These are phyloP conservation scores for Bipolaris bicolor DNA, from an alignment of 2,329 filamentous ascomycete genomes.

Conservation along the genomic window DNA sequence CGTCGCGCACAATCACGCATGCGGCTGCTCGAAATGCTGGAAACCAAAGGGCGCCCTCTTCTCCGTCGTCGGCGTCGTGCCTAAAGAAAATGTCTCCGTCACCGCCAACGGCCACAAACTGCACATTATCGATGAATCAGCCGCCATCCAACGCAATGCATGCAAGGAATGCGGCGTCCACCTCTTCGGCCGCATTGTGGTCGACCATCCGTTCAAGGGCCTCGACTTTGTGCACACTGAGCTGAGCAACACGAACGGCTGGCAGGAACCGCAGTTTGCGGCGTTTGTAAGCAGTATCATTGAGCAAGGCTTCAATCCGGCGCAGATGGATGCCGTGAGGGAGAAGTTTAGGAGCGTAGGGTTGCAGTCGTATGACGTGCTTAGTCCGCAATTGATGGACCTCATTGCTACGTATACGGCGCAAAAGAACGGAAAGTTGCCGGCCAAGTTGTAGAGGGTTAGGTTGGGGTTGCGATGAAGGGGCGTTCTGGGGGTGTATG, in stretches of 20 bases:
- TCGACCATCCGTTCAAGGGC: slow-evolving; percentile 69
- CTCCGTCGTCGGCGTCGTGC: slow-evolving; percentile 67
- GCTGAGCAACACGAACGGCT: slow-evolving; percentile 65
- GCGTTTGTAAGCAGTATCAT: slow-evolving; percentile 72
- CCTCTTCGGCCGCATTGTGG: slow-evolving; percentile 70
- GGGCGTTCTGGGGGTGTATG: slow-evolving; percentile 2
- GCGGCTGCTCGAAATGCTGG: slow-evolving; percentile 76
- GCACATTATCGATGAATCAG: slow-evolving; percentile 58
- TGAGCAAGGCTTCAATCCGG: slow-evolving; percentile 68
- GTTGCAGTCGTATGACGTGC: slow-evolving; percentile 66
- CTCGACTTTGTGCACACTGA: slow-evolving; percentile 73
- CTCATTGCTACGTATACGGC: slow-evolving; percentile 57
- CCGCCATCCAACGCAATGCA: slow-evolving; percentile 62
- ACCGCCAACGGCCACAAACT: slow-evolving; percentile 66
- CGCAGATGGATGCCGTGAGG: slow-evolving; percentile 62
- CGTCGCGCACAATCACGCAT: slow-evolving; percentile 72
- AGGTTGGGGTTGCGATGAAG: not conserved
- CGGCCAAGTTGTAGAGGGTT: slow-evolving; percentile 30
- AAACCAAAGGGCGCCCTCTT: slow-evolving; percentile 70
- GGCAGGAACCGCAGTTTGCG: slow-evolving; percentile 74
- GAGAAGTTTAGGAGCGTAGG: slow-evolving; percentile 60
- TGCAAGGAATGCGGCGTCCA: slow-evolving; percentile 59
- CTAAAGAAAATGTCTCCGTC: slow-evolving; percentile 61
- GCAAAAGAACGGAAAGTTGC: slow-evolving; percentile 51
- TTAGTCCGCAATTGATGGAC: slow-evolving; percentile 70